Conservation (phyloP, 345 rosid genomes). For the Gossypium raimondii region DNA sequence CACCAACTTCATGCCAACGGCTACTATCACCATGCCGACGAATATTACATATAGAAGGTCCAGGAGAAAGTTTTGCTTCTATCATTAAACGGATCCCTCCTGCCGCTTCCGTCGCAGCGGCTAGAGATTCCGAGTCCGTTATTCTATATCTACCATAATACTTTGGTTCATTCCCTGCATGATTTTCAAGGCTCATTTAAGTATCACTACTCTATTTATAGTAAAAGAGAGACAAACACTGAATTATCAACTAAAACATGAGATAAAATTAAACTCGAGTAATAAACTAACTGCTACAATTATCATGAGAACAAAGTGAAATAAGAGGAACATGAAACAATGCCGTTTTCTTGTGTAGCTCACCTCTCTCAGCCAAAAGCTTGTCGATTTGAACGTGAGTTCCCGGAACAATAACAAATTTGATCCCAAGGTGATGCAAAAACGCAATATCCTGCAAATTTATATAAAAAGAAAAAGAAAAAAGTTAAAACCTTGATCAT, state of each 20-base stretch:
- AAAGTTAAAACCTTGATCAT: neutral
- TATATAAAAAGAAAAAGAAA: neutral
- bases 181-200: constrained; percentile 13
- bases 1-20: constrained; percentile 87
- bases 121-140: constrained; percentile 73
- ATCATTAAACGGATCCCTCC: constrained; percentile 84
- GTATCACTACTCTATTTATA: constrained; percentile 8
- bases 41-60: constrained; percentile 77
- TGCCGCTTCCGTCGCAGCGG: constrained; percentile 92
- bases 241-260: neutral
- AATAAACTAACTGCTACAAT: neutral
- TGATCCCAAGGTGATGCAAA: constrained; percentile 83
- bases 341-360: neutral
- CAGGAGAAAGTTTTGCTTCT: constrained; percentile 95
- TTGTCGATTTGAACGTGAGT: constrained; percentile 85
- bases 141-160: constrained; percentile 78
- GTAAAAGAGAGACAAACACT: neutral
- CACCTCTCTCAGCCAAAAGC: constrained; percentile 80
- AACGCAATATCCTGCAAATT: constrained; percentile 81
- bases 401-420: constrained; percentile 81
- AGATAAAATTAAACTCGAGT: neutral
- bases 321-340: neutral
- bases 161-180: constrained; percentile 62
- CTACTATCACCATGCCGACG: constrained; percentile 91
- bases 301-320: constrained; percentile 2